Base-by-base conservation (phyloP, 352 stramenopile species). In the Hyaloperonospora brassicae region DNA sequence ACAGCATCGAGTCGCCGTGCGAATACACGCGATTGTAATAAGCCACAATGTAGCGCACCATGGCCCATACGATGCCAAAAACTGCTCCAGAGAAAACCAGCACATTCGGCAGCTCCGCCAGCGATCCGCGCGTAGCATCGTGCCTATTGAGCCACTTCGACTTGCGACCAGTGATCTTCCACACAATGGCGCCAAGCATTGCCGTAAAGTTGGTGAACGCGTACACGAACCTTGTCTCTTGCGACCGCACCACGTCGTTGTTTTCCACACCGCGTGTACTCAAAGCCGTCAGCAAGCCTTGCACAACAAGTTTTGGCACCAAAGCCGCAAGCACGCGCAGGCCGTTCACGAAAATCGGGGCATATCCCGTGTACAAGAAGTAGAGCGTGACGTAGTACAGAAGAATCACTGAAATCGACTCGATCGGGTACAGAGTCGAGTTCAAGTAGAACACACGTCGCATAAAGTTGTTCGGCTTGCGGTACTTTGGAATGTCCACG, bases 371-470 rank as follows among this genome's bases (percentile, higher is more conserved):
- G 76, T 86, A 92, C 51, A 92, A 57, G 63, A 92, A 92, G 76
- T 89, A 93, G 22, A 89, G 59, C 47, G 82, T 85, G 52, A 90
- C 76, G 74, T 89, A 93, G 76, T 88, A 93, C 62, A 93, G 66
- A 44, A 90, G 57, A 30, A 93, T 80, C 10, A 82, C 74, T 27
- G 79, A 63, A 47, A 93, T 74, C 48, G 82, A 89, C 52, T 78
- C 75, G 45, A 93, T 64, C 27, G 82, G 82, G 62, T 88, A 90
- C 54, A 93, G 65, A 17, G 77, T 90, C 62, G 67, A 70, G 72
- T 93, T 93, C 36, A 89, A 59, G 69, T 89, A 93, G 61, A 93
- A 90, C 34, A 93, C 74, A 50, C 73, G 74, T 24, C 82, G 82
- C 79, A 93, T 90, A 54, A 88, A 88, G 59, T 76, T 80, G 67